Conservation (phyloP, 768 basidiomycete species). For the Lactifluus volemus region DNA sequence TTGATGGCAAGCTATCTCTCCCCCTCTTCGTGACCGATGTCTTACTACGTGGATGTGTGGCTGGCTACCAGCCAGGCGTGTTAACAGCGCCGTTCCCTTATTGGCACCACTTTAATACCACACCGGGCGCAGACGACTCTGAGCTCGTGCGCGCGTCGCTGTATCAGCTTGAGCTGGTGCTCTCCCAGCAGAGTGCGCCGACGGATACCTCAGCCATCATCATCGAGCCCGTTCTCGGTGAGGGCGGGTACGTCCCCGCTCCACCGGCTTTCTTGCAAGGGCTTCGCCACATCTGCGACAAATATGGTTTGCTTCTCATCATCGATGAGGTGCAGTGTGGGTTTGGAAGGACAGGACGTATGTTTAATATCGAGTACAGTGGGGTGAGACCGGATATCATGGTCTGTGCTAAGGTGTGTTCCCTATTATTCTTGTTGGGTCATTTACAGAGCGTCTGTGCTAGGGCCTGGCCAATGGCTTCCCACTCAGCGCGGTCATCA, state of each 20-base stretch:
- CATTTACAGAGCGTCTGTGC: neutral
- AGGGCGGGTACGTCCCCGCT: slow-evolving; percentile 92
- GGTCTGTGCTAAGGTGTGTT: slow-evolving; percentile 74
- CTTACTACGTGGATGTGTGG: neutral
- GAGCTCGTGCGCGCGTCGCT: slow-evolving; percentile 56
- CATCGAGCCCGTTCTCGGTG: slow-evolving; percentile 88
- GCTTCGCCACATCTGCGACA: slow-evolving; percentile 76
- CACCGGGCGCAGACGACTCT: slow-evolving; percentile 44
- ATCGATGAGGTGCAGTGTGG: slow-evolving; percentile 87
- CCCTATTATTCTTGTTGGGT: neutral
- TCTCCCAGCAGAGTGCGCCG: slow-evolving; percentile 74
- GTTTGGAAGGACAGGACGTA: slow-evolving; percentile 78
- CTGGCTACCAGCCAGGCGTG: slow-evolving; percentile 58
- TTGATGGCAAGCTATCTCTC: slow-evolving; percentile 57
- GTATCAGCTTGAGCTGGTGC: slow-evolving; percentile 73
- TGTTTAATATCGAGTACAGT: slow-evolving; percentile 77
- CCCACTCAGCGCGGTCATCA: slow-evolving; percentile 82
- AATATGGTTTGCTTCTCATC: slow-evolving; percentile 77
- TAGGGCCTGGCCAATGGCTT: slow-evolving; percentile 87
- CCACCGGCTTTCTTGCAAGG: slow-evolving; percentile 73
- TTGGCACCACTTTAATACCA: slow-evolving; percentile 76
- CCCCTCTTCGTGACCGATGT: neutral
- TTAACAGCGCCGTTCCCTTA: slow-evolving; percentile 81
- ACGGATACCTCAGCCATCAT: slow-evolving; percentile 89
- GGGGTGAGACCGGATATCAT: slow-evolving; percentile 84